phyloP scores from a whole-genome alignment of 306 rosid genomes.

The Chamaecrista fasciculata region DNA sequence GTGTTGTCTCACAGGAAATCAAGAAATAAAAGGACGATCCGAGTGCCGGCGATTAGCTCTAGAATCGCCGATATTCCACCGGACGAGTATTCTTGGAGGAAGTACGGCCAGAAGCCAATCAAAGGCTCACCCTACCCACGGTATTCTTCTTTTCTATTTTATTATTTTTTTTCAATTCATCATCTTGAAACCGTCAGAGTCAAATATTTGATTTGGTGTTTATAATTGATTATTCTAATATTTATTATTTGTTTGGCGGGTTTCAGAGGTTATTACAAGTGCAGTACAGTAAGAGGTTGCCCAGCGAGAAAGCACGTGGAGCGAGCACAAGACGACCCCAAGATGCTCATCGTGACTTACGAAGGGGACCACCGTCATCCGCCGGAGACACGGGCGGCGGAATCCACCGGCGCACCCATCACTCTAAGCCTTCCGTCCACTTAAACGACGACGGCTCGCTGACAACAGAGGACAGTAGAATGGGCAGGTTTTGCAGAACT shows the following conservation, averaged over 20 bases:
- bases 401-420: not conserved
- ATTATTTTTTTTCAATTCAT: no score
- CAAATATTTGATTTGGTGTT: constrained; percentile 21
- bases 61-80: constrained; percentile 71
- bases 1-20: constrained; percentile 45
- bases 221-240: no score
- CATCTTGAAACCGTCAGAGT: constrained; percentile 16
- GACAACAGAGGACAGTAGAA: no score
- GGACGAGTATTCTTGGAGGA: constrained; percentile 78
- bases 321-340: constrained; percentile 51
- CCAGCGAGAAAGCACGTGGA: constrained; percentile 91
- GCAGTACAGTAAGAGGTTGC: constrained; percentile 74
- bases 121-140: constrained; percentile 80
- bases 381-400: not conserved
- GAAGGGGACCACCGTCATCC: constrained; percentile 44
- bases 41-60: constrained; percentile 67
- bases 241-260: not conserved
- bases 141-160: constrained; percentile 31
- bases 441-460: not conserved
- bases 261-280: constrained; percentile 72
- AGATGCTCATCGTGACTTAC: constrained; percentile 38
- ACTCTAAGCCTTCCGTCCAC: not conserved
- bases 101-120: constrained; percentile 84
- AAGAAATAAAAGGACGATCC: constrained; percentile 47
- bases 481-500: constrained; percentile 11